Evolutionary conservation across 176 grass and related monocot species (phyloP), one percentile per base, ranked within the genome.

Genomic region (Oryza glaberrima): DNA sequence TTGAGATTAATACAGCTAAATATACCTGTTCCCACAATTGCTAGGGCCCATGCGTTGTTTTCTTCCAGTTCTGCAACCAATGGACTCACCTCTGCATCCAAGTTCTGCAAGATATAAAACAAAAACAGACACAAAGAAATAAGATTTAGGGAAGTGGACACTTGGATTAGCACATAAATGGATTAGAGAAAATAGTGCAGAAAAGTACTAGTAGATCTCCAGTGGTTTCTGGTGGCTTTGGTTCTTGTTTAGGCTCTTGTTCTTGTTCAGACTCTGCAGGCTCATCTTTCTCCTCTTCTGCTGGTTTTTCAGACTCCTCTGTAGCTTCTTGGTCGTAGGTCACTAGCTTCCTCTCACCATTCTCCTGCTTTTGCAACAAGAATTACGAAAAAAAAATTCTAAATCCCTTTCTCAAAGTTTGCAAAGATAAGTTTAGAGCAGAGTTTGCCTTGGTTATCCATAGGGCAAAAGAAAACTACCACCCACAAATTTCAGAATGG

Each of bases 41-140:
- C 91, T 67, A 98, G 91, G 84, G 96, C 96, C 76, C 95, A 75
- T 70, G 81, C 90, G 76, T 95, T 98, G 75, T 78, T 88, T 63
- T 92, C 85, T 79, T 95, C 91, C 3, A 98, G 81, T 51, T 94
- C 86, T 0, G 15, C 17, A 23, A 77, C 83, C 19, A 76, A 71
- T 22, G 91, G 93, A 86, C 92, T 87, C 69, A 90, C 73, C 87
- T 95, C 91, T 87, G 84, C 89, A 71, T 95, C 86, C 86, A 98
- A 91, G 46, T 90, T 91, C 93, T 98, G 75, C 67, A 83, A 81
- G 75, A 73, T 67, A 40, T 0, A 72, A 15, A 67, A 41, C 30
- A 58, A 54, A 67, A 34, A 85, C 30, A 28, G 44, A 74, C 66
- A n/a, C 7, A 66, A 25, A 74, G 28, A 4, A 16, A 36, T 30